Percentiles rank a stretch among this genome's conserved stretches.
Evolutionary conservation across 192 early-diverging fungal species (phyloP).

Genomic region (Oehlia diaphana): DNA sequence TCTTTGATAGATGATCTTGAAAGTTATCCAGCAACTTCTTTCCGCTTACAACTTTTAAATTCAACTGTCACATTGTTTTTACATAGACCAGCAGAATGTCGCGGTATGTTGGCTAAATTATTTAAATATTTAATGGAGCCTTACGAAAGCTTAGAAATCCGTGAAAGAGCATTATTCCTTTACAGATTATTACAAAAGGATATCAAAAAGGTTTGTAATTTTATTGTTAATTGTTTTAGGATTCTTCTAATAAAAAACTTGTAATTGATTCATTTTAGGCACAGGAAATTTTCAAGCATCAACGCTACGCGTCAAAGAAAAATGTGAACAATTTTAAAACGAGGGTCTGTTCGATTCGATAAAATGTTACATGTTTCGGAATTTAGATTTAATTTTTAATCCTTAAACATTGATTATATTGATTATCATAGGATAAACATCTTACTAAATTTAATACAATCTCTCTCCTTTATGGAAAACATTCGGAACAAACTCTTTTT

Average conservation of each 20-base stretch:
- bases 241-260: background rate
- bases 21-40: slow-evolving; percentile 6
- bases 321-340: background rate
- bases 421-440: background rate
- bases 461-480: slow-evolving; percentile 10
- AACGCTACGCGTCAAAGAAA: background rate
- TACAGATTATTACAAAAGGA: slow-evolving; percentile 9
- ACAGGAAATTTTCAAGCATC: background rate
- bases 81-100: slow-evolving; percentile 17
- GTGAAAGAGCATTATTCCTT: slow-evolving; percentile 17
- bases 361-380: background rate
- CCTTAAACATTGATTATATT: background rate
- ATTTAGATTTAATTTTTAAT: background rate
- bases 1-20: slow-evolving; percentile 12
- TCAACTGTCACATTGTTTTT: slow-evolving; percentile 18
- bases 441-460: background rate
- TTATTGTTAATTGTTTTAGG: background rate
- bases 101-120: slow-evolving; percentile 9
- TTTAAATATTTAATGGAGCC: slow-evolving; percentile 4
- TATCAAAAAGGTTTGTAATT: slow-evolving; percentile 9
- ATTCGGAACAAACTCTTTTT: slow-evolving; percentile 4
- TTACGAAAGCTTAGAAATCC: background rate
- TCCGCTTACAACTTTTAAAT: slow-evolving; percentile 17
- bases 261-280: background rate
- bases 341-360: background rate